A percentile compares a stretch with the other conserved stretches of the same genome.
Conservation (phyloP, 2,329 filamentous ascomycete genomes). For the Monilinia fructicola region DNA sequence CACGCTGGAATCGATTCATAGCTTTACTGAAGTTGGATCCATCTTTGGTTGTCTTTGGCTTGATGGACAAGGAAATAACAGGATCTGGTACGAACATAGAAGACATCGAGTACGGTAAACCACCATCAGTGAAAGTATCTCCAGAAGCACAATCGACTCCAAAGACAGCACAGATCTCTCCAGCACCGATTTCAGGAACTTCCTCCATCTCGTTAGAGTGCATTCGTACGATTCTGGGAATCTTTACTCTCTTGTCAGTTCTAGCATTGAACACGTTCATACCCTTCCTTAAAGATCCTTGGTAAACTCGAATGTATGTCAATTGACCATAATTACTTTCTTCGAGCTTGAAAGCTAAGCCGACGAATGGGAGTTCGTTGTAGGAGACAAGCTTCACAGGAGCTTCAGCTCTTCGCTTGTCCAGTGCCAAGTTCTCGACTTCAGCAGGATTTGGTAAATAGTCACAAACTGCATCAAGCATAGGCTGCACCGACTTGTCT, state of each 20-base stretch:
- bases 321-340: slow-evolving; percentile 98
- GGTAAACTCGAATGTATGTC: slow-evolving; percentile 98
- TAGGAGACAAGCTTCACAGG: slow-evolving; percentile 88
- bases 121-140: slow-evolving; percentile 95
- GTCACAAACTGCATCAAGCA: slow-evolving; percentile 95
- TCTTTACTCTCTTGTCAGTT: slow-evolving; percentile 92
- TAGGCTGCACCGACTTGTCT: slow-evolving; percentile 92
- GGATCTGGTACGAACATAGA: slow-evolving; percentile 98
- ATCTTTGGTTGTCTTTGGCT: slow-evolving; percentile 90
- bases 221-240: slow-evolving; percentile 97
- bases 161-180: slow-evolving; percentile 98
- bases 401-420: slow-evolving; percentile 74
- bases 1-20: slow-evolving; percentile 97
- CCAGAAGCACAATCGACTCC: slow-evolving; percentile 97
- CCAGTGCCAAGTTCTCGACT: slow-evolving; percentile 85
- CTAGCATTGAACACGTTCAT: slow-evolving; percentile 90
- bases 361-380: slow-evolving; percentile 90
- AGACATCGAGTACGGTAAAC: slow-evolving; percentile 90
- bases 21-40: slow-evolving; percentile 95
- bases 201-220: slow-evolving; percentile 99
- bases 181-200: slow-evolving; percentile 84
- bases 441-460: slow-evolving; percentile 91
- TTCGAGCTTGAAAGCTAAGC: slow-evolving; percentile 96
- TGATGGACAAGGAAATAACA: slow-evolving; percentile 97
- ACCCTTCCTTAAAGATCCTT: slow-evolving; percentile 85